phyloP scores from a whole-genome alignment of 2,329 filamentous ascomycete species.

The Ramularia endophylla region DNA sequence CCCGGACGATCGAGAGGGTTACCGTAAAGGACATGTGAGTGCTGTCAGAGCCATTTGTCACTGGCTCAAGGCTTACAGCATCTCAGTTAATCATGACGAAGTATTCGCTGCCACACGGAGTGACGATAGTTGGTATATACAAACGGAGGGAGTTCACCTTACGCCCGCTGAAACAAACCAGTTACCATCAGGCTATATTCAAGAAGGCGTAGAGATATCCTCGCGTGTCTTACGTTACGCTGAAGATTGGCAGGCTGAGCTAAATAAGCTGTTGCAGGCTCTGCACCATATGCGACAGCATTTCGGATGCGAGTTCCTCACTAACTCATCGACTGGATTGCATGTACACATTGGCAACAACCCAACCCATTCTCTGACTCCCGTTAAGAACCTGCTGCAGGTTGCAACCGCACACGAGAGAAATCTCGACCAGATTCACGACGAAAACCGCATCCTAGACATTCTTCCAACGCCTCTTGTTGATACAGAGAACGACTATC shows the following conservation, averaged over 20 bases:
- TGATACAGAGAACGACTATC: background rate
- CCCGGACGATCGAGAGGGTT: background rate
- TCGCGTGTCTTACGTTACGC: constrained; percentile 6
- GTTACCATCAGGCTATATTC: background rate
- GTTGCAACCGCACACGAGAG: constrained; percentile 16
- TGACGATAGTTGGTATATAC: constrained; percentile 2
- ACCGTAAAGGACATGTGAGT: too few species aligned
- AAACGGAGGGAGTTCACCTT: constrained; percentile 1
- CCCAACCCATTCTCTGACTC: constrained; percentile 8
- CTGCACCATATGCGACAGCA: constrained; percentile 4
- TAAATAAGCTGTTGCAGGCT: constrained; percentile 7
- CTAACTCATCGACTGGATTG: constrained; percentile 14
- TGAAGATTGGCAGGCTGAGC: constrained; percentile 7
- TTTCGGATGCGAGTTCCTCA: constrained; percentile 11
- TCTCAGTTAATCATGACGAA: too few species aligned
- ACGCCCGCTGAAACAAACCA: constrained; percentile 2
- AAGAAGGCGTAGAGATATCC: constrained; percentile 10
- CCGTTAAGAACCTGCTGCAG: constrained; percentile 15
- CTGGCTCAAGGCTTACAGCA: too few species aligned
- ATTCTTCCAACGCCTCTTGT: background rate
- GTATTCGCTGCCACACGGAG: too few species aligned
- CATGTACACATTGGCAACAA: constrained; percentile 19
- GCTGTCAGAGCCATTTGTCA: too few species aligned
- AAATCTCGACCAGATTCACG: constrained; percentile 15
- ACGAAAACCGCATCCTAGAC: constrained; percentile 3